Percentiles rank a stretch among this genome's conserved stretches.
These are phyloP conservation scores for Fraxinus cuspidata DNA, from an alignment of 257 asterid genomes.

Conservation along the genomic window DNA sequence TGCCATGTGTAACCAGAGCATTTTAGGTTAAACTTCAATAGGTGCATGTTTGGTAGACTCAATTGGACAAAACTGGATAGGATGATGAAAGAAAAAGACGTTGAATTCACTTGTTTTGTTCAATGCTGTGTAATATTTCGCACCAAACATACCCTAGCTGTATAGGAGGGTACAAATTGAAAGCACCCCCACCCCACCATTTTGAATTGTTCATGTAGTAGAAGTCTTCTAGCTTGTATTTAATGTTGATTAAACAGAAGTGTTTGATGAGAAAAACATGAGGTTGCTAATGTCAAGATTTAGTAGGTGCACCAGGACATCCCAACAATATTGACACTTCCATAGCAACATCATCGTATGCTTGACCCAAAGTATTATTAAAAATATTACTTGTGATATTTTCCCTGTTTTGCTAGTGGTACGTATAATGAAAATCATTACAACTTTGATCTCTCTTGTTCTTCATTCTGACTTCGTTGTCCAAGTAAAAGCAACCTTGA, in stretches of 20 bases:
- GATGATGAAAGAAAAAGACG: background rate
- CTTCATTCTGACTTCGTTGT: background rate
- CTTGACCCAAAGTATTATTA: too few relatives aligned
- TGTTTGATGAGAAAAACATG: background rate
- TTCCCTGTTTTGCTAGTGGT: too few relatives aligned
- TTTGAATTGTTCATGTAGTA: background rate
- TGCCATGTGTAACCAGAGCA: conserved; percentile 10
- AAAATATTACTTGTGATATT: too few relatives aligned
- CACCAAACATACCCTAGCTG: background rate
- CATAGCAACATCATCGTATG: too few relatives aligned
- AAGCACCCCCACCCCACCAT: background rate
- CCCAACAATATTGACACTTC: too few relatives aligned
- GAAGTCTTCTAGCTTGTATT: background rate
- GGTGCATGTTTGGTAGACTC: conserved; percentile 12
- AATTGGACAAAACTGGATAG: background rate
- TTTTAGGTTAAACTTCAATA: background rate
- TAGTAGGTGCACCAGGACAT: too few relatives aligned
- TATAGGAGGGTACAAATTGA: background rate
- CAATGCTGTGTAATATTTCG: background rate
- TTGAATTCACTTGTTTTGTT: background rate
- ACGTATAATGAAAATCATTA: too few relatives aligned
- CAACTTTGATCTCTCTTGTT: background rate
- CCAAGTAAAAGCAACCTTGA: background rate
- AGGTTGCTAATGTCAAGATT: background rate
- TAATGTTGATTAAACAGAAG: background rate